These are phyloP conservation scores for Alternaria panax DNA, from an alignment of 2,329 filamentous ascomycete genomes.

Conservation along the genomic window DNA sequence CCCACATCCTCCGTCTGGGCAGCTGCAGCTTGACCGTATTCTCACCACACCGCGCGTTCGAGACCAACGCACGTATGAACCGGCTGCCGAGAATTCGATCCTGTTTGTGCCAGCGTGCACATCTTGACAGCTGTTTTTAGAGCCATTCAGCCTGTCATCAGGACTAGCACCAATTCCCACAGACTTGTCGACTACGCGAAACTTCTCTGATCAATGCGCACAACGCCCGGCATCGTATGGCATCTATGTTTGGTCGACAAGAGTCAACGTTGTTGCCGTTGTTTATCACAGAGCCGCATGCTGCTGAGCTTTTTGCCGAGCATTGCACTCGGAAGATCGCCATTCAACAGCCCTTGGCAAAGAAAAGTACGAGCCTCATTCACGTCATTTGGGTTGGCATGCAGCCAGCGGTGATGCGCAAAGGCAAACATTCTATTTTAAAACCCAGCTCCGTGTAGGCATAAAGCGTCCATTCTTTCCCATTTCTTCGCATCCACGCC, in stretches of 20 bases:
- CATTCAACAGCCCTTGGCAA: slow-evolving; percentile 16
- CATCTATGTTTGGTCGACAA: neutral
- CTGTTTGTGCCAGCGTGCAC: neutral
- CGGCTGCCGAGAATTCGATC: neutral
- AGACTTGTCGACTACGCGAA: too few species aligned
- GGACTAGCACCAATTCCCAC: neutral
- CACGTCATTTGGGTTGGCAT: slow-evolving; percentile 24
- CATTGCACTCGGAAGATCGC: slow-evolving; percentile 14
- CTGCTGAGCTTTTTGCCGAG: neutral
- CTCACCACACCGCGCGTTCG: slow-evolving; percentile 2
- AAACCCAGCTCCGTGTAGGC: neutral
- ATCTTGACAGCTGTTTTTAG: neutral
- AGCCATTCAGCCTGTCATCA: neutral
- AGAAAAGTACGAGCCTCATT: slow-evolving; percentile 21
- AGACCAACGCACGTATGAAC: neutral
- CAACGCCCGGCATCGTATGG: neutral
- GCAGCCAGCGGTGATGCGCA: slow-evolving; percentile 20
- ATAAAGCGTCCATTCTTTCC: neutral
- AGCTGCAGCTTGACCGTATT: slow-evolving; percentile 1
- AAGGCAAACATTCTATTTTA: slow-evolving; percentile 11
- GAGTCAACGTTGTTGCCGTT: neutral
- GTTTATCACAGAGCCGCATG: neutral
- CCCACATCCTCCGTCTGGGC: slow-evolving; percentile 4
- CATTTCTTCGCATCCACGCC: neutral
- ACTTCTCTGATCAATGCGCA: neutral